A percentile compares a stretch with the other conserved stretches of the same genome.
phyloP scores from a whole-genome alignment of 2,329 filamentous ascomycete genomes.

The Ophiostoma perfectum region DNA sequence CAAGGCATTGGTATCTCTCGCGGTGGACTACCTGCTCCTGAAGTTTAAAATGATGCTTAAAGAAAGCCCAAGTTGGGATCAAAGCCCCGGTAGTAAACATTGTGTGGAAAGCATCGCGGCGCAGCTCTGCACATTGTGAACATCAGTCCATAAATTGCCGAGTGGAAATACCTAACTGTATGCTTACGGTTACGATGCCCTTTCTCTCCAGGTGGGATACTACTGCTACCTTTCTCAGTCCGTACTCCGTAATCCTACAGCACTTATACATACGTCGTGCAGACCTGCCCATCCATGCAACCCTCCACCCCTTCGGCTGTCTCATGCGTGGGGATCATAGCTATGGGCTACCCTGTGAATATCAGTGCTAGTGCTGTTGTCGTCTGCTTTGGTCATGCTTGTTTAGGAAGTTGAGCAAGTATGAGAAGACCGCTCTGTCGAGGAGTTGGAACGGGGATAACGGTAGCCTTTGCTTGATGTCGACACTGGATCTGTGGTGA shows the following conservation, averaged over 20 bases:
- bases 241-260: neutral
- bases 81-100: too few species aligned
- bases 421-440: neutral
- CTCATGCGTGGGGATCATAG: slow-evolving; percentile 11
- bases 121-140: too few species aligned
- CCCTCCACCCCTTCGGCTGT: neutral
- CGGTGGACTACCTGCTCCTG: too few species aligned
- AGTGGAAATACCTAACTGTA: too few species aligned
- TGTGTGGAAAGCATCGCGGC: too few species aligned
- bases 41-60: too few species aligned
- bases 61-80: too few species aligned
- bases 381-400: neutral
- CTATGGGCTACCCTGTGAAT: neutral
- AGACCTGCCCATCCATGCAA: neutral
- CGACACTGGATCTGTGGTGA: neutral
- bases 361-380: neutral
- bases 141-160: too few species aligned
- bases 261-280: neutral
- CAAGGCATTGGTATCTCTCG: too few species aligned
- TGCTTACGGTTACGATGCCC: neutral
- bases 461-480: neutral
- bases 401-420: neutral
- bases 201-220: neutral
- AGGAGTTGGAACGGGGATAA: neutral
- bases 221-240: neutral